These are phyloP conservation scores for Tuber calosporum DNA, from an alignment of 495 filamentous ascomycete genomes.

Conservation along the genomic window DNA sequence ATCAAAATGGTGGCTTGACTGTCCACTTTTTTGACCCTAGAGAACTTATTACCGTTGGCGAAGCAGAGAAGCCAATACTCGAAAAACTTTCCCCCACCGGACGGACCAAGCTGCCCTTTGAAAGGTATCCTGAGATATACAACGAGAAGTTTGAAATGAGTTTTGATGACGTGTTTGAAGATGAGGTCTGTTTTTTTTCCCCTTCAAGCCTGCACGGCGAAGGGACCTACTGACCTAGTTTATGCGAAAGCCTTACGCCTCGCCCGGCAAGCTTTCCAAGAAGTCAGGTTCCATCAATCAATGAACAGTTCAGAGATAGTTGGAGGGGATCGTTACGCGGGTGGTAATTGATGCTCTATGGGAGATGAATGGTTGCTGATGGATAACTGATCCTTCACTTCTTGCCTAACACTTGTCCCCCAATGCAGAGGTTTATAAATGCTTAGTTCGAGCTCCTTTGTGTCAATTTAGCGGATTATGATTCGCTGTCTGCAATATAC, in stretches of 20 bases:
- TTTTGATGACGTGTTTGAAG: neutral
- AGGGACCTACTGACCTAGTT: neutral
- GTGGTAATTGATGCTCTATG: neutral
- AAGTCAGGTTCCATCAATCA: neutral
- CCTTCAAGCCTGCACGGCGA: neutral
- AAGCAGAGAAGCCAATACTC: neutral
- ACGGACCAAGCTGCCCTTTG: neutral
- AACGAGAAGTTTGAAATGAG: neutral
- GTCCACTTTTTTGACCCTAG: neutral
- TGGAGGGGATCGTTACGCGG: neutral
- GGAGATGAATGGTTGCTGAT: neutral
- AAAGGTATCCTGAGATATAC: neutral
- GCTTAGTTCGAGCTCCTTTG: neutral
- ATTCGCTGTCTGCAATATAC: neutral
- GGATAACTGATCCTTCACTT: neutral
- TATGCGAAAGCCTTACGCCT: neutral
- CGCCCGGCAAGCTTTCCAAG: neutral
- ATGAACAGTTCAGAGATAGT: neutral
- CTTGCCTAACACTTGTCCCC: neutral
- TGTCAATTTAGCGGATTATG: neutral
- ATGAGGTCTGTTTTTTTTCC: neutral
- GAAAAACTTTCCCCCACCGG: neutral
- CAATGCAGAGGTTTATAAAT: neutral
- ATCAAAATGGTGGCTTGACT: neutral
- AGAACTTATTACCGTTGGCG: neutral